Conservation (phyloP, 305 asterid genomes). For the Fraxinus velutina region DNA sequence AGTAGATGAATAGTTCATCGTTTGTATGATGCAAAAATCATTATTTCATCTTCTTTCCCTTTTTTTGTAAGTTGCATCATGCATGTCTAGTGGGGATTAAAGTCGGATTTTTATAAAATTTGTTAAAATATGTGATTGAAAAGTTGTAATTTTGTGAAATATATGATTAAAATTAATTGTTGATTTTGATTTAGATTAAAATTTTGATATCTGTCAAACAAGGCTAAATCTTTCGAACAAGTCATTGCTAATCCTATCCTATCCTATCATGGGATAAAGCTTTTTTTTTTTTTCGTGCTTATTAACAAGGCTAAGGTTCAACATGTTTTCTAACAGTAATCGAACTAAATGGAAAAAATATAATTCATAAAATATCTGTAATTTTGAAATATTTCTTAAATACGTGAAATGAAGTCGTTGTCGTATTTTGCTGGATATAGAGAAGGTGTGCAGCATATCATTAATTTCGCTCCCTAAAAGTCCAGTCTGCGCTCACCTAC, state of each 20-base stretch:
- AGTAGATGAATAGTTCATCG: background rate
- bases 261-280: background rate
- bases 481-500: background rate
- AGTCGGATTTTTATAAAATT: too few species aligned
- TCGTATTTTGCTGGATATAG: background rate
- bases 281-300: background rate
- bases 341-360: background rate
- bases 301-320: background rate
- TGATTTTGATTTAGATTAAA: background rate
- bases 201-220: background rate
- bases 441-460: background rate
- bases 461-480: background rate
- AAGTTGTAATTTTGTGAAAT: background rate
- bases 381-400: background rate
- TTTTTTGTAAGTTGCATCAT: background rate
- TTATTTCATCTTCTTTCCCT: background rate
- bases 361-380: background rate
- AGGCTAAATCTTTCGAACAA: background rate
- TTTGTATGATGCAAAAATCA: background rate
- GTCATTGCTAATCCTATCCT: background rate
- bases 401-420: background rate
- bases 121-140: background rate
- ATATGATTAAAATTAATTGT: background rate
- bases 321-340: background rate
- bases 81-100: background rate